Conservation (phyloP, 371 early-diverging fungal species). For the Catenaria anguillulae region DNA sequence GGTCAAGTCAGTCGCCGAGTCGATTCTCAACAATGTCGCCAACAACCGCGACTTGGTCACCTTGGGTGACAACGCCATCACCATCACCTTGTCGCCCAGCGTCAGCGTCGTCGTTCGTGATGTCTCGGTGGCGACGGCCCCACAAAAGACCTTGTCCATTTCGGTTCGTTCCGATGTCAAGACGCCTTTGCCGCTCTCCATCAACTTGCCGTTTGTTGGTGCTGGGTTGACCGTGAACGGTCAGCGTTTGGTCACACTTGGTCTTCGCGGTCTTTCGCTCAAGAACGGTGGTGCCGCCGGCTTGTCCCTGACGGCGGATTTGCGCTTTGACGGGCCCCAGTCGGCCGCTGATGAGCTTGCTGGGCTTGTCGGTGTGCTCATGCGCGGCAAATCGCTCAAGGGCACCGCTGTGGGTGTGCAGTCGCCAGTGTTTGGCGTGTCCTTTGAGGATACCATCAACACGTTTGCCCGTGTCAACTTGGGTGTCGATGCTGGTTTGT, state of each 20-base stretch:
- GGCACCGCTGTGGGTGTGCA: background rate
- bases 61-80: background rate
- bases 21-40: background rate
- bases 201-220: background rate
- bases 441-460: background rate
- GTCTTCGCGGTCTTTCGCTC: background rate
- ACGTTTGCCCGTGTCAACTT: background rate
- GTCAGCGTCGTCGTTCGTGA: background rate
- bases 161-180: background rate
- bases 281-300: background rate
- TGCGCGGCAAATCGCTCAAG: constrained; percentile 1
- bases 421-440: constrained; percentile 1
- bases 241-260: background rate
- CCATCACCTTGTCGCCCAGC: background rate
- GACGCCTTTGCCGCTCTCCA: background rate
- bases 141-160: background rate
- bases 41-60: background rate
- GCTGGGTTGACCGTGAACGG: background rate
- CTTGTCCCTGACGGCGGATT: background rate
- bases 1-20: background rate
- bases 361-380: background rate
- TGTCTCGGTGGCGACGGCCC: background rate
- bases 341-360: background rate
- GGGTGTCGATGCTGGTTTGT: background rate
- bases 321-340: background rate